phyloP scores from a whole-genome alignment of 177 flowering plant genomes.

The Vitis hybrid region DNA sequence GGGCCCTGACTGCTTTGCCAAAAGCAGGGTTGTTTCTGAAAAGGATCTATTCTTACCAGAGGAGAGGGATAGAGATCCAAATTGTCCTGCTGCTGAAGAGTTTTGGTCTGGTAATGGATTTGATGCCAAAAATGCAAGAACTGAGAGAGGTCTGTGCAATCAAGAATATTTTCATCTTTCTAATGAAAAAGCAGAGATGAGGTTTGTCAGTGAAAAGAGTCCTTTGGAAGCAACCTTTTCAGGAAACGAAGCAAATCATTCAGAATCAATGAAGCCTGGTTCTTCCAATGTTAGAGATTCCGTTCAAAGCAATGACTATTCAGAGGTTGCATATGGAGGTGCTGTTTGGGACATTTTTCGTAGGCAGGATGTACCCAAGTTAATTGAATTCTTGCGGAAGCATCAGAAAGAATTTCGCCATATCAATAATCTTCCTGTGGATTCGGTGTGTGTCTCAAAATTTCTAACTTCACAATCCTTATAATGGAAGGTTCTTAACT shows the following conservation, averaged over 20 bases:
- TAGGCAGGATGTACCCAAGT: slow-evolving; percentile 79
- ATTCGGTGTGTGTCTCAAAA: slow-evolving; percentile 41
- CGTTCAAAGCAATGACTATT: slow-evolving; percentile 7
- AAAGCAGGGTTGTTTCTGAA: neutral
- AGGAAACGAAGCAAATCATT: slow-evolving; percentile 7
- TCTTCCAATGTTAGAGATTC: slow-evolving; percentile 2
- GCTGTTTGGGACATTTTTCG: slow-evolving; percentile 95
- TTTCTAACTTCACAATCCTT: neutral
- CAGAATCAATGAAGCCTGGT: slow-evolving; percentile 6
- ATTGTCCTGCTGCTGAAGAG: neutral
- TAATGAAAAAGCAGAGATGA: neutral
- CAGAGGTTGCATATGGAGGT: slow-evolving; percentile 49
- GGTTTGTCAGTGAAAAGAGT: slow-evolving; percentile 1
- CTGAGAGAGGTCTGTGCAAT: slow-evolving; percentile 13
- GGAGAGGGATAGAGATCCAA: slow-evolving; percentile 2
- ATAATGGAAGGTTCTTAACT: slow-evolving; percentile 4
- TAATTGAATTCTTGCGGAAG: slow-evolving; percentile 52
- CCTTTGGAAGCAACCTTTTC: slow-evolving; percentile 5
- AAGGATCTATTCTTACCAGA: neutral
- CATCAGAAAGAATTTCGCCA: slow-evolving; percentile 74
- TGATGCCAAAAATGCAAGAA: slow-evolving; percentile 4
- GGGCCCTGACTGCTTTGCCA: neutral
- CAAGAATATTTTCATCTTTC: slow-evolving; percentile 12
- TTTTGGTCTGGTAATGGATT: slow-evolving; percentile 8
- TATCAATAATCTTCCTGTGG: slow-evolving; percentile 51